These are phyloP conservation scores for Neonectria punicea DNA, from an alignment of 2,329 filamentous ascomycete species.

Conservation along the genomic window DNA sequence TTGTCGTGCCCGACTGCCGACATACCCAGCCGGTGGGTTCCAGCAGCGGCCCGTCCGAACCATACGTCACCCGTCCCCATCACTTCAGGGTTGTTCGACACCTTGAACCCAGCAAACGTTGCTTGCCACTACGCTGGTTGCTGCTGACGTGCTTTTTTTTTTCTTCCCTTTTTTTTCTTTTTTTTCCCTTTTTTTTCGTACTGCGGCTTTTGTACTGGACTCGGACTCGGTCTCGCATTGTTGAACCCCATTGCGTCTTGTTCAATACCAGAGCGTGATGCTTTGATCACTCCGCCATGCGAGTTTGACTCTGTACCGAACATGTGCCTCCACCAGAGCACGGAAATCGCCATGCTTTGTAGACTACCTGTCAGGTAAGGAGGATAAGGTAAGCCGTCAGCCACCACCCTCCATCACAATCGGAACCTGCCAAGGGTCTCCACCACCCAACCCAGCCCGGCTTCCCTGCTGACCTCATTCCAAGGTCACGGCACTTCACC, in stretches of 20 bases:
- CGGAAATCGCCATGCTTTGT: conserved; percentile 1
- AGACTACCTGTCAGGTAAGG: background rate
- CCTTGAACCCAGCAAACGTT: background rate
- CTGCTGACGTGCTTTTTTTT: background rate
- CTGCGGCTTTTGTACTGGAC: background rate
- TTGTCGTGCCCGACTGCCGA: background rate
- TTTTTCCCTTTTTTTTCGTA: background rate
- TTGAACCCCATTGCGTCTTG: background rate
- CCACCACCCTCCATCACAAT: conserved; percentile 12
- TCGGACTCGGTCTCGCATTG: background rate
- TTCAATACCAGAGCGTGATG: background rate
- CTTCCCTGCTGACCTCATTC: conserved; percentile 40
- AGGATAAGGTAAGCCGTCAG: conserved; percentile 3
- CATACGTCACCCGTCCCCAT: conserved; percentile 32
- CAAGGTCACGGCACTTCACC: conserved; percentile 38
- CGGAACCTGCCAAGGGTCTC: conserved; percentile 15
- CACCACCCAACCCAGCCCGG: conserved; percentile 23
- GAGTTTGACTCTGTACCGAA: background rate
- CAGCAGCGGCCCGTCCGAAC: background rate
- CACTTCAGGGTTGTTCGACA: background rate
- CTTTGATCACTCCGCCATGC: background rate
- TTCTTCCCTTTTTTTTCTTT: background rate
- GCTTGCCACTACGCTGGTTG: background rate
- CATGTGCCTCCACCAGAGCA: conserved; percentile 11
- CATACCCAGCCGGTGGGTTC: background rate